These are phyloP conservation scores for Amanita muscaria DNA, from an alignment of 768 basidiomycete species.

Conservation along the genomic window DNA sequence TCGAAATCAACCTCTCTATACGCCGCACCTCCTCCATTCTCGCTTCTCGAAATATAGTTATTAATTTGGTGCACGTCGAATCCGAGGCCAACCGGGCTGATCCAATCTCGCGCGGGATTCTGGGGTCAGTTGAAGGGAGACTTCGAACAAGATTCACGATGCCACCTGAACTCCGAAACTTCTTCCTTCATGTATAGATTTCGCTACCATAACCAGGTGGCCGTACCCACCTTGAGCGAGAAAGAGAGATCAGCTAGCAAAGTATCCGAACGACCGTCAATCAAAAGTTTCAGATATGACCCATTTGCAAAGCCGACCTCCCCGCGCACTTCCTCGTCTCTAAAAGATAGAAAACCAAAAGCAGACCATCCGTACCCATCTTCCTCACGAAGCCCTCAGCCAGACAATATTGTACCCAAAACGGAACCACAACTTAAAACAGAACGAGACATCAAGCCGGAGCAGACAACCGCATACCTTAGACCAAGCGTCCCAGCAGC, in stretches of 20 bases:
- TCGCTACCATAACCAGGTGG: conserved; percentile 3
- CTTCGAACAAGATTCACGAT: conserved; percentile 8
- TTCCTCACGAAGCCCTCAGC: background rate
- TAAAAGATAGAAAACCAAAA: no score
- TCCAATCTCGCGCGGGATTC: no score
- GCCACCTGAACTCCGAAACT: conserved; percentile 11
- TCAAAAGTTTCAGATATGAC: no score
- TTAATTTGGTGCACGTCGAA: conserved; percentile 15
- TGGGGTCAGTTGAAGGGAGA: conserved; percentile 7
- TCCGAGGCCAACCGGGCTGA: conserved; percentile 21
- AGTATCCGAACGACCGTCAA: no score
- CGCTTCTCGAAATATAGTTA: conserved; percentile 11
- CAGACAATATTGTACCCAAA: background rate
- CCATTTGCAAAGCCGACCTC: no score
- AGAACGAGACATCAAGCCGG: no score
- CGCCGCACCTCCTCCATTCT: conserved; percentile 11
- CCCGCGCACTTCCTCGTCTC: background rate
- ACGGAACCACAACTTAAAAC: no score
- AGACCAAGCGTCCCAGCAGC: conserved; percentile 15
- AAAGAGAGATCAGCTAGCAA: no score
- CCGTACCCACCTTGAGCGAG: conserved; percentile 6
- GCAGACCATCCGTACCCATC: background rate
- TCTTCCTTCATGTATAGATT: conserved; percentile 11
- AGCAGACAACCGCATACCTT: no score
- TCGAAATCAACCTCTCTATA: conserved; percentile 21